phyloP scores from a whole-genome alignment of 78 protist genomes.

The Chrysochromulina tobinii region DNA sequence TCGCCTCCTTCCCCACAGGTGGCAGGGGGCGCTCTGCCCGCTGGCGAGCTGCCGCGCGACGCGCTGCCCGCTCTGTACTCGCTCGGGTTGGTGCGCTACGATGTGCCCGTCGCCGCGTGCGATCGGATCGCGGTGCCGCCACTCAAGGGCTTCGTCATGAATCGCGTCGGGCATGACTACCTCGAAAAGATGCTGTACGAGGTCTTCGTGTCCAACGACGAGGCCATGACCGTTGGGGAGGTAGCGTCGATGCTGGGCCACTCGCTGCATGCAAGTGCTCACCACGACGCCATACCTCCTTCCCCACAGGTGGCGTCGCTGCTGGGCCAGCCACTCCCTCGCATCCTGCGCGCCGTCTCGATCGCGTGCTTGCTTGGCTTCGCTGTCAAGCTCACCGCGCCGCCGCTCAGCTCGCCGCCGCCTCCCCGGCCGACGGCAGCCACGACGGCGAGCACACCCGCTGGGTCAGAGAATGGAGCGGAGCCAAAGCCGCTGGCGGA shows the following conservation, averaged over 20 bases:
- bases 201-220: conserved; percentile 88
- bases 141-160: conserved; percentile 91
- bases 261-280: background rate
- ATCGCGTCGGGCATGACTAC: conserved; percentile 77
- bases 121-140: conserved; percentile 81
- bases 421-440: background rate
- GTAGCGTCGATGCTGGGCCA: background rate
- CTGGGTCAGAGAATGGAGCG: too few species aligned
- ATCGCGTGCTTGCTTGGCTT: conserved; percentile 86
- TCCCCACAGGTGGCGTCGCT: conserved; percentile 61
- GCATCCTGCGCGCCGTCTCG: conserved; percentile 72
- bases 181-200: conserved; percentile 87
- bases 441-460: too few species aligned
- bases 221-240: conserved; percentile 11
- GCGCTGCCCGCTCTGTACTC: conserved; percentile 19
- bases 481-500: too few species aligned
- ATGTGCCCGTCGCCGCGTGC: conserved; percentile 41
- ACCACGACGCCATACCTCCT: background rate
- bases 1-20: too few species aligned
- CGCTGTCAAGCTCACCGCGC: conserved; percentile 67
- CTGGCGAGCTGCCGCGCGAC: background rate
- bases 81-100: background rate
- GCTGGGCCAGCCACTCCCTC: conserved; percentile 23
- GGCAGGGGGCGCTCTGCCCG: background rate
- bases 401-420: background rate